phyloP scores from a whole-genome alignment of 495 filamentous ascomycete genomes.

The Aspergillus cavernicola region DNA sequence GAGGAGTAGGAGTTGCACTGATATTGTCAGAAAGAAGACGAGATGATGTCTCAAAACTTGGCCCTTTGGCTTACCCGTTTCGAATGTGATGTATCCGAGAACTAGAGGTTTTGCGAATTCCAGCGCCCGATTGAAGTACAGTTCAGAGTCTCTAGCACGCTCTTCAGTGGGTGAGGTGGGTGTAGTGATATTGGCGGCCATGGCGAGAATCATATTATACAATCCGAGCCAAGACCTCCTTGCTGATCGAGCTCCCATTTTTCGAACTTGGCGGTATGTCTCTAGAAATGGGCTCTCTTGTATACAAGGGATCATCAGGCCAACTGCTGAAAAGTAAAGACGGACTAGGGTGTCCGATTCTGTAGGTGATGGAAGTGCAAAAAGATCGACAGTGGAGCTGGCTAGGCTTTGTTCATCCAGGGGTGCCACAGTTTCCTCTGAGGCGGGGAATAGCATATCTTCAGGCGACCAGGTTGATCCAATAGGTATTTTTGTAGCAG shows the following conservation, averaged over 20 bases:
- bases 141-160: neutral
- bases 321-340: neutral
- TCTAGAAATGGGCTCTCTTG: neutral
- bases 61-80: neutral
- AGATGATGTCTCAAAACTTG: too few relatives aligned
- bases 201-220: neutral
- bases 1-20: neutral
- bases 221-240: neutral
- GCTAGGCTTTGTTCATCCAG: neutral
- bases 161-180: neutral
- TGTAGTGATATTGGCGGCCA: neutral
- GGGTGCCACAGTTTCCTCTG: neutral
- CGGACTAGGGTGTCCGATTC: neutral
- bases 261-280: neutral
- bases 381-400: neutral
- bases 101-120: neutral
- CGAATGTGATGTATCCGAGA: neutral
- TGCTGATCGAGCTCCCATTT: neutral
- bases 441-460: too few relatives aligned
- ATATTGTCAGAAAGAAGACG: too few relatives aligned
- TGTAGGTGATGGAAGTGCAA: neutral
- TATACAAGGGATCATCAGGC: constrained; percentile 1
- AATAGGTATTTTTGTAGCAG: neutral
- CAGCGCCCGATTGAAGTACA: neutral
- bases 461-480: neutral